These are phyloP conservation scores for Elsinoe ampelina DNA, from an alignment of 2,329 filamentous ascomycete species.

Conservation along the genomic window DNA sequence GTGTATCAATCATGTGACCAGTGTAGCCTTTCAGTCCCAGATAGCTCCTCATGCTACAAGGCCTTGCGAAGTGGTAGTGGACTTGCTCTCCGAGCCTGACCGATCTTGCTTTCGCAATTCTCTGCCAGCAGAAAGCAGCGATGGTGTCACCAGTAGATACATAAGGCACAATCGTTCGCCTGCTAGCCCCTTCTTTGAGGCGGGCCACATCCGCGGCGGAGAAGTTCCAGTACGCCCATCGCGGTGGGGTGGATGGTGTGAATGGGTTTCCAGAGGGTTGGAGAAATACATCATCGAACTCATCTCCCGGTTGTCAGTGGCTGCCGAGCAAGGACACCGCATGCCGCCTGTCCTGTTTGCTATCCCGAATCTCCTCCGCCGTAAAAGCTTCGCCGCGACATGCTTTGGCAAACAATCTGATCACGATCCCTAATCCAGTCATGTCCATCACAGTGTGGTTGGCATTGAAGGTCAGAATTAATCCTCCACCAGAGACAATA, in stretches of 20 bases:
- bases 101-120: slow-evolving; percentile 2
- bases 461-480: slow-evolving; percentile 14
- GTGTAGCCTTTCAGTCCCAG: neutral
- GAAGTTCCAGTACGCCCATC: slow-evolving; percentile 12
- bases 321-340: slow-evolving; percentile 1
- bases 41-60: slow-evolving; percentile 2
- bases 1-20: slow-evolving; percentile 5
- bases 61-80: neutral
- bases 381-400: slow-evolving; percentile 13
- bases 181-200: slow-evolving; percentile 5
- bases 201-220: neutral
- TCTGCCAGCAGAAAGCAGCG: slow-evolving; percentile 15
- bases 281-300: neutral
- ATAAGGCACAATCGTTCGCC: neutral
- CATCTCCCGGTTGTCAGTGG: neutral
- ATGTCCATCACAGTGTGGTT: slow-evolving; percentile 17
- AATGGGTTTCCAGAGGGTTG: neutral
- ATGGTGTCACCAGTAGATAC: slow-evolving; percentile 16
- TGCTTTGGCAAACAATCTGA: slow-evolving; percentile 14
- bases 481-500: slow-evolving; percentile 16
- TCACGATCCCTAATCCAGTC: slow-evolving; percentile 15
- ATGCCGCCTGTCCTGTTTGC: neutral
- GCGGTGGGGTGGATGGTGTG: neutral
- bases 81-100: neutral
- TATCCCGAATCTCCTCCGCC: neutral